Base-by-base conservation (phyloP, 768 basidiomycete species). In the Daedaleopsis sinensis region DNA sequence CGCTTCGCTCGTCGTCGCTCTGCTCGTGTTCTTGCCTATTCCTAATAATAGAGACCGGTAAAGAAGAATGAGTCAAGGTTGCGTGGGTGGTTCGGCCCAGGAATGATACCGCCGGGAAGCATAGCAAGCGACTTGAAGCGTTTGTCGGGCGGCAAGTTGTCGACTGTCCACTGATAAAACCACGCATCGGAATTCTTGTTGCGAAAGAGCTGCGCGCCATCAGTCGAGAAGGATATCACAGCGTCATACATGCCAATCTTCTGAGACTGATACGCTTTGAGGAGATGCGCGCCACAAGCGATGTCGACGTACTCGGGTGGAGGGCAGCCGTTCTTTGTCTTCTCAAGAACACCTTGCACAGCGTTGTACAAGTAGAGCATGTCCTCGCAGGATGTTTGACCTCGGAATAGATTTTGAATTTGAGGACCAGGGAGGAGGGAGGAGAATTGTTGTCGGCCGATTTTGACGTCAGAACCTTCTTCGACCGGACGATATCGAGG, bases 341-440 rank as follows among this genome's bases (percentile, higher is more conserved):
- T 38, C 37, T 38, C 18, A n/a, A 56, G 42, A n/a, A 16, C 43
- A 1, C 11, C 42, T 9, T 19, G 32, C 6, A 12, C 18, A 7
- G 53, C 38, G 48, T 37, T 36, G 55, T 18, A 50, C 1, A 74
- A 67, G 55, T 80, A 79, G 0, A 36, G 21, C 70, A 80, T 71
- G 0, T 67, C 59, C 0, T 52, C 23, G 0, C 79, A 71, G 11
- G 70, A 61, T 0, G 66, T 59, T 0, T 47, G 57, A 11, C 63
- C 63, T 0, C 73, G 59, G 11, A 73, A 67, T 1, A 76, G 61
- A 0, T 79, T 78, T 51, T 82, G 80, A 0, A 82, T 61, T 43
- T 80, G 78, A 0, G 78, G 80, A 8, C 79, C 78, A 19, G 80
- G 49, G 0, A 72, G 78, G 21, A 81, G 74, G 0, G 79, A 81